These are phyloP conservation scores for Suhomyces taliae DNA, from an alignment of 1,139 yeast species.

Conservation along the genomic window DNA sequence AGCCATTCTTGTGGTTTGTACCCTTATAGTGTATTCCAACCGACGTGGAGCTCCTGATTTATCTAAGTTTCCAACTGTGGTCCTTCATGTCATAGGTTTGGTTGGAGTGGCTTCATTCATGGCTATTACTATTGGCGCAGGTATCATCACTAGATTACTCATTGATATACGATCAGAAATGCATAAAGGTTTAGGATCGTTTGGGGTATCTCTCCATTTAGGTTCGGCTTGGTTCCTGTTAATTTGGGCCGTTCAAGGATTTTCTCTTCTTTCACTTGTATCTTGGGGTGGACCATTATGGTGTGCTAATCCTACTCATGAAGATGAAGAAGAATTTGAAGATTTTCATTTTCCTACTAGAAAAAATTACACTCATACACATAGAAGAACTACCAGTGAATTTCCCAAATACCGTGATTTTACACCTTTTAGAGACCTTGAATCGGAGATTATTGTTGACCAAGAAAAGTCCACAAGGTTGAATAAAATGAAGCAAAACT, in stretches of 20 bases:
- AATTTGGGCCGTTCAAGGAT: constrained; percentile 36
- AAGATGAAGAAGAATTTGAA: constrained; percentile 23
- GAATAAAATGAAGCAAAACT: constrained; percentile 4
- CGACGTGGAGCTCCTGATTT: constrained; percentile 34
- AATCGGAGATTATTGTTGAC: constrained; percentile 1
- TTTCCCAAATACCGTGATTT: constrained; percentile 2
- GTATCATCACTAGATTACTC: constrained; percentile 28
- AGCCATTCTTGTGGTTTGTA: constrained; percentile 26
- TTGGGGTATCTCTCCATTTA: constrained; percentile 43
- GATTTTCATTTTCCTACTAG: constrained; percentile 5
- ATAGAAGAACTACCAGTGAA: constrained; percentile 3
- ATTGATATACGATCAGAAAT: constrained; percentile 29
- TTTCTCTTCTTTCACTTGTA: constrained; percentile 20
- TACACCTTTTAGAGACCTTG: constrained; percentile 7
- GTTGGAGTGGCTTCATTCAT: constrained; percentile 36
- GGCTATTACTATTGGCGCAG: constrained; percentile 28
- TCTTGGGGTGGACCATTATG: constrained; percentile 47
- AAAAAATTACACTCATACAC: constrained; percentile 1
- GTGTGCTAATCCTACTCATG: constrained; percentile 43
- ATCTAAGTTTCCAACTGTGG: constrained; percentile 24
- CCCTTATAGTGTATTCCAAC: constrained; percentile 35
- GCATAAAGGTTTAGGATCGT: constrained; percentile 34
- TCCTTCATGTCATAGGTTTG: constrained; percentile 33
- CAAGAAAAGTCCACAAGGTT: constrained; percentile 1
- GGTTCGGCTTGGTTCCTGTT: constrained; percentile 45